A percentile compares a stretch with the other conserved stretches of the same genome.
Conservation (phyloP, 331 rosid genomes). For the Saraca asoca region DNA sequence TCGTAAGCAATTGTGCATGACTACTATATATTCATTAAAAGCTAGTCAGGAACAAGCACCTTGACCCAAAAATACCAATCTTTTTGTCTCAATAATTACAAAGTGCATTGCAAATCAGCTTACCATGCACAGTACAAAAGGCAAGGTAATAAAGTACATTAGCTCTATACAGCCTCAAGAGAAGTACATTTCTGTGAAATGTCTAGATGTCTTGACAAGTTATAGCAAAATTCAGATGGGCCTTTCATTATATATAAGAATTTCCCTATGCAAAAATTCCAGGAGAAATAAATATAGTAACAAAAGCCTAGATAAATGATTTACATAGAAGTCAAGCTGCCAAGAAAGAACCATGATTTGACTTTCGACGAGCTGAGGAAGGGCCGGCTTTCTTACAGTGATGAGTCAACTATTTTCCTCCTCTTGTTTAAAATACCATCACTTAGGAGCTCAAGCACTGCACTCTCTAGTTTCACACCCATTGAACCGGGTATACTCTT, state of each 20-base stretch:
- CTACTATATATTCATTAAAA: too few species aligned
- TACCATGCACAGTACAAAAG: too few species aligned
- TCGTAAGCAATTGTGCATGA: too few species aligned
- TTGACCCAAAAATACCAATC: too few species aligned
- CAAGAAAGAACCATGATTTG: slow-evolving; percentile 48
- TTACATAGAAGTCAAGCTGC: slow-evolving; percentile 41
- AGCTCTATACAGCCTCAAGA: too few species aligned
- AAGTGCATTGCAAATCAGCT: too few species aligned
- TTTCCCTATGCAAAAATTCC: neutral
- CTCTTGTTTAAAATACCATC: slow-evolving; percentile 51
- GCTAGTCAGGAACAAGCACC: too few species aligned
- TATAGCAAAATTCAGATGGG: slow-evolving; percentile 13
- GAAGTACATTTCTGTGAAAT: too few species aligned
- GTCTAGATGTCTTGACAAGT: slow-evolving; percentile 15
- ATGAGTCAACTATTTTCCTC: slow-evolving; percentile 52
- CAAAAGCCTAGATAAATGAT: slow-evolving; percentile 23
- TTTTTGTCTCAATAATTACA: too few species aligned
- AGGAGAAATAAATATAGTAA: slow-evolving; percentile 24
- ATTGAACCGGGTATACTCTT: slow-evolving; percentile 50
- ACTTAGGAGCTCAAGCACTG: slow-evolving; percentile 20
- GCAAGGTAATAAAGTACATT: too few species aligned
- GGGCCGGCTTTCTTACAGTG: slow-evolving; percentile 44
- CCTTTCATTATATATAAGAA: neutral
- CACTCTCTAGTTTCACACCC: slow-evolving; percentile 42
- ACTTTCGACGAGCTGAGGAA: slow-evolving; percentile 42